These are phyloP conservation scores for Lenzites betulinus DNA, from an alignment of 768 basidiomycete species.

Conservation along the genomic window DNA sequence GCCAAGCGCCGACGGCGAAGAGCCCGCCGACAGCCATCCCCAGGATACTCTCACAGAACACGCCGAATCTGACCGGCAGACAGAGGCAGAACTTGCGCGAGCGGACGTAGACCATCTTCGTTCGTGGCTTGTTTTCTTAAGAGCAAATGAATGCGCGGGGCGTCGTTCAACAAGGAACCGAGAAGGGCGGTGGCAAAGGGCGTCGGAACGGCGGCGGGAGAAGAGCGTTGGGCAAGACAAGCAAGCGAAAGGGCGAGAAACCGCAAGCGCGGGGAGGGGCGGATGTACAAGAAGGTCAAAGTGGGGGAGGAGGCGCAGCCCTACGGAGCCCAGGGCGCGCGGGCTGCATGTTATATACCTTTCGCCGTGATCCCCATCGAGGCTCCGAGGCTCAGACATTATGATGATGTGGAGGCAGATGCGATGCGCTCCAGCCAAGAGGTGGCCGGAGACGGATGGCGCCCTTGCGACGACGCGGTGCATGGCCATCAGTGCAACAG, in stretches of 20 bases:
- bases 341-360: slow-evolving; percentile 10
- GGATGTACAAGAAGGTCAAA: slow-evolving; percentile 11
- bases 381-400: not conserved
- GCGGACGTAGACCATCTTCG: slow-evolving; percentile 51
- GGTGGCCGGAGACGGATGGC: no score
- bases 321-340: not conserved
- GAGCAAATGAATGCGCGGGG: not conserved
- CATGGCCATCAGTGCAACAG: not conserved
- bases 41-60: slow-evolving; percentile 55
- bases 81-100: slow-evolving; percentile 65
- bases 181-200: not conserved
- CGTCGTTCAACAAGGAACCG: not conserved
- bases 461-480: not conserved
- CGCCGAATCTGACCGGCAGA: slow-evolving; percentile 64
- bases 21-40: slow-evolving; percentile 45
- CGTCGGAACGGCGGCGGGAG: not conserved
- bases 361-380: not conserved
- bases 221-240: not conserved
- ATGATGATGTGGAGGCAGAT: slow-evolving; percentile 7
- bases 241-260: not conserved
- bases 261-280: slow-evolving; percentile 7
- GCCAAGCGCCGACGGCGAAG: slow-evolving; percentile 49
- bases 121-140: not conserved
- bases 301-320: slow-evolving; percentile 18
- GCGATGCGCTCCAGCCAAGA: slow-evolving; percentile 1